Evolutionary conservation across 1,139 yeast genomes (phyloP), one percentile per base, ranked within the genome.

Genomic region (Hanseniaspora sp.): DNA sequence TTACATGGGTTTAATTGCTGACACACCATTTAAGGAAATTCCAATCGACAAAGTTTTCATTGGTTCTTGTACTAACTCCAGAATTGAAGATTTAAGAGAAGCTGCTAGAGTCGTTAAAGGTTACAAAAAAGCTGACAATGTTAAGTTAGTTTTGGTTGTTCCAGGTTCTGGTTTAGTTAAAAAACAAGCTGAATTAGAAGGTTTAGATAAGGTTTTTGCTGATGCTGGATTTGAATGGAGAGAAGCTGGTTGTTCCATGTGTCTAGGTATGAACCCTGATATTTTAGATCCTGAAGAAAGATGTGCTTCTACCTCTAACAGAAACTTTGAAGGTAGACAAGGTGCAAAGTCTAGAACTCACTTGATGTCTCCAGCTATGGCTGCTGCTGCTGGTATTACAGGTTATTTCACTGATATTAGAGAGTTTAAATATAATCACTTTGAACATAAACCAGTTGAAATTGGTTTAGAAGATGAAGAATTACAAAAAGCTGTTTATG

Each of bases 211-310:
- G 74, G 78, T 92, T 58, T 92, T 92, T 64, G 80, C 76, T 64
- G 87, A 80, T 53, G 97, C 98, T 56, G 97, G 96, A 31, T 92
- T 92, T 67, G 88, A 85, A 64, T 92, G 98, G 98, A 84, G 98
- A 75, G 98, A 92, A 74, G 97, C 98, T 59, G 98, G 98, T 59
- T 92, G 98, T 73, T 90, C 97, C 52, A 92, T 92, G 98, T 92
- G 98, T 74, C 79, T 92, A 58, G 98, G 98, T 71, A 92, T 92
- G 98, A 92, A 92, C 73, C 96, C 97, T 43, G 98, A 92, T 74
- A 90, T 92, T 64, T 78, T 92, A 65, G 80, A 83, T 58, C 97
- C 97, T 47, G 79, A 85, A 67, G 98, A 92, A 71, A 82, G 98
- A 72, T 92, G 98, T 74, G 98, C 98, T 6, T 90, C 97, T 28